Evolutionary conservation across 257 asterid genomes (phyloP), one percentile per base, ranked within the genome.

Genomic region (Fraxinus cuspidata): DNA sequence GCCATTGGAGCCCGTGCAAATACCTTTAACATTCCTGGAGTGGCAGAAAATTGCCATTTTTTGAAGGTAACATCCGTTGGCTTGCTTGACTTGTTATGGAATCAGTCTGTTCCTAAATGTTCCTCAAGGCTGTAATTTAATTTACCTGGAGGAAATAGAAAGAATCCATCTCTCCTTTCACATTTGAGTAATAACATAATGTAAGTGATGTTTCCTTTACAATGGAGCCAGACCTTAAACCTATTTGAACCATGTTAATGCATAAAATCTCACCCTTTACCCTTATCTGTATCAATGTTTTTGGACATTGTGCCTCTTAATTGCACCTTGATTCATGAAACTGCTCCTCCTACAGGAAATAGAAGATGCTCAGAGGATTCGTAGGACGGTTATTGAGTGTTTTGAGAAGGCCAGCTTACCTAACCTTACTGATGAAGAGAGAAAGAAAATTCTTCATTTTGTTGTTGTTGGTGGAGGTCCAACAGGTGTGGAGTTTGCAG

Each of bases 401-500:
- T 95, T 95, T 84, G 99, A 95, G 78, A 89, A 84, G 85, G 99
- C 99, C 38, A 89, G 89, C 80, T 70, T 93, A 83, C 96, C 98
- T 44, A 90, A 79, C 73, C 88, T 95, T 70, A 89, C 88, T 81
- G 96, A 93, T 69, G 96, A 95, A 86, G 99, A 92, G 84, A 91
- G 92, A 78, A 87, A 87, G 86, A 86, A 80, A 70, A 82, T 95
- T 83, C 99, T 95, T 86, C 99, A 95, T 81, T 95, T 95, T 78
- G 97, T 95, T 67, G 89, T 95, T 72, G 98, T 95, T 81, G 99
- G 98, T 84, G 99, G 99, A 81, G 99, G 99, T 58, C 98, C 99
- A 63, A 87, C 96, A 4, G 99, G 99, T 44, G 92, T 88, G 82
- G 92, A 88, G 85, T 86, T 88, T 79, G 93, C 99, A 2, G 99